Base-by-base conservation (phyloP, 2,329 filamentous ascomycete species). In the Colletotrichum sp. region DNA sequence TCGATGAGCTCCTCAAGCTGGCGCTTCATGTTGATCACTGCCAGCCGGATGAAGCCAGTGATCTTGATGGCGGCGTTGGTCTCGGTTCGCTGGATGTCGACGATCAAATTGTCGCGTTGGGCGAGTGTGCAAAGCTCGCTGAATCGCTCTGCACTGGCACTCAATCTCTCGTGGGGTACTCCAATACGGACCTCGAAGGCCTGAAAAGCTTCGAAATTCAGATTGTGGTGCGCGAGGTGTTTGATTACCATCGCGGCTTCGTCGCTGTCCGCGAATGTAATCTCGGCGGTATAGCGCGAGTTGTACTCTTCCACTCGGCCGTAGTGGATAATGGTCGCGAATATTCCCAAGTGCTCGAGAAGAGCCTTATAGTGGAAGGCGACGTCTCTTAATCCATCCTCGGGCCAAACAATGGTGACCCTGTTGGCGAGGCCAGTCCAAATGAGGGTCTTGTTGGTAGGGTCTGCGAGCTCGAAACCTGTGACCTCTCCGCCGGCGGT, bases 321-420 rank as follows among this genome's bases (percentile, higher is more conserved):
- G 38, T n/a, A n/a, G 1, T 47, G 3, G n/a, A 2, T 2, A 4
- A 47, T 0, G 0, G 2, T n/a, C 5, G 1, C 2, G 18, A 47
- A 47, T 18, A 1, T 7, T 18, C 2, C 9, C 38, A 47, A 0
- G 38, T 47, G 1, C 9, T 9, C n/a, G 38, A 47, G 38, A 21
- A 47, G 38, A 1, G 1, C 0, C 18, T 2, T 0, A 3, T 47
- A 47, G 6, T 47, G 38, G 38, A n/a, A 0, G 18, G 38, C 38
- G 5, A 43, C 38, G 38, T 6, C 3, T 43, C 1, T 43, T 6
- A 9, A 8, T 43, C 8, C 38, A n/a, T 43, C 0, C 3, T n/a
- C 18, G 5, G 0, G 0, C 38, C 38, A 47, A 47, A 6, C n/a
- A 47, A 47, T 47, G 18, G n/a, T 0, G 38, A 47, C 18, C 38